Conservation (phyloP, 805 yeast genomes). For the Saccharomycopsis sp. region DNA sequence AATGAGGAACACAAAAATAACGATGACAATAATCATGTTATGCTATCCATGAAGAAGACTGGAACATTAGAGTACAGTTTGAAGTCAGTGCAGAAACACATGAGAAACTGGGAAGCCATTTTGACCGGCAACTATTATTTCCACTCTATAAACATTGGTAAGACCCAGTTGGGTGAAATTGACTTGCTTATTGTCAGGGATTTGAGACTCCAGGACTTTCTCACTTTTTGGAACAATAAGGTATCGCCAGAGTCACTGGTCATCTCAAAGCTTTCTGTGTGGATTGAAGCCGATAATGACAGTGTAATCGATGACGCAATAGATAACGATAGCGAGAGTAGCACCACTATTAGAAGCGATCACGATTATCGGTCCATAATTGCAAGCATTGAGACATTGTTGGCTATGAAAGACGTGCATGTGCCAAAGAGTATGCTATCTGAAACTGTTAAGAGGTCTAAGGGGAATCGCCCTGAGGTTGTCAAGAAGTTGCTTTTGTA, state of each 20-base stretch:
- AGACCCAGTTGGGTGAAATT: conserved; percentile 19
- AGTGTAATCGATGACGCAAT: background rate
- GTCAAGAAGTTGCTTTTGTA: conserved; percentile 37
- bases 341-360: conserved; percentile 23
- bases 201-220: conserved; percentile 31
- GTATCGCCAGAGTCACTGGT: conserved; percentile 32
- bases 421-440: conserved; percentile 35
- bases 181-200: conserved; percentile 29
- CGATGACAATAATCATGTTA: conserved; percentile 17
- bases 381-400: conserved; percentile 36
- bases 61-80: conserved; percentile 19
- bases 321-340: background rate
- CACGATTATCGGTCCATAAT: conserved; percentile 27
- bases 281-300: conserved; percentile 1
- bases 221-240: conserved; percentile 30
- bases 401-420: conserved; percentile 42
- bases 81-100: conserved; percentile 35
- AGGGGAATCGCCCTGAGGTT: conserved; percentile 33
- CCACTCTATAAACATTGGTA: conserved; percentile 23
- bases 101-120: conserved; percentile 44
- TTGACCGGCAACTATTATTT: conserved; percentile 38
- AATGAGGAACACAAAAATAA: conserved; percentile 30
- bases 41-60: conserved; percentile 19
- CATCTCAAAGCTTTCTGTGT: conserved; percentile 37
- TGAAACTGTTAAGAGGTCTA: conserved; percentile 33